Conservation (phyloP, 192 early-diverging fungal genomes). For the Gonapodya prolifera region DNA sequence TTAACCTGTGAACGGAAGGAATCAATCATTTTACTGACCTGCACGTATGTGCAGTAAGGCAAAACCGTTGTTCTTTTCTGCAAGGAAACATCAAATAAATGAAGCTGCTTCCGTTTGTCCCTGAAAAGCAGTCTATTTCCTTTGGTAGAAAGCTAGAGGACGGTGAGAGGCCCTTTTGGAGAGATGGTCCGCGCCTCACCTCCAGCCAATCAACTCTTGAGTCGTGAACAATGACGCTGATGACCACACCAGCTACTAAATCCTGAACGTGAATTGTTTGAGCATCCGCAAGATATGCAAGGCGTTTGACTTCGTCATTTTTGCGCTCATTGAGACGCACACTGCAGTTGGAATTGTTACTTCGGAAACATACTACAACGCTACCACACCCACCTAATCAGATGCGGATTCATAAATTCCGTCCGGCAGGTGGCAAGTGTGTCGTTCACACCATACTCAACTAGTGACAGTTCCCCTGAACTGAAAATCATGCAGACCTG, state of each 20-base stretch:
- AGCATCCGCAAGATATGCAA: slow-evolving; percentile 46
- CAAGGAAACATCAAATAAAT: slow-evolving; percentile 37
- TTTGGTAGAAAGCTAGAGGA: slow-evolving; percentile 39
- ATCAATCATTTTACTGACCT: slow-evolving; percentile 17
- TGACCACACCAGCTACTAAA: slow-evolving; percentile 22
- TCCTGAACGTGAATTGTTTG: slow-evolving; percentile 49
- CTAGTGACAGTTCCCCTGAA: slow-evolving; percentile 44
- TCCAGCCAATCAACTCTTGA: slow-evolving; percentile 49
- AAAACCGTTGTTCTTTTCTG: slow-evolving; percentile 36
- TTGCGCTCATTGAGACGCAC: slow-evolving; percentile 49
- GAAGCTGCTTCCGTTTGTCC: slow-evolving; percentile 42
- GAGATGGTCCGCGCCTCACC: slow-evolving; percentile 11
- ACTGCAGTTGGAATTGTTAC: slow-evolving; percentile 11
- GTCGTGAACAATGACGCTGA: slow-evolving; percentile 39
- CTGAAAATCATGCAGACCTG: slow-evolving; percentile 56
- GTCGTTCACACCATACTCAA: slow-evolving; percentile 57
- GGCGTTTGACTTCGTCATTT: slow-evolving; percentile 33
- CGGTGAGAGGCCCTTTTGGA: not conserved
- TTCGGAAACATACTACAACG: not conserved
- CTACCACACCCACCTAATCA: slow-evolving; percentile 25
- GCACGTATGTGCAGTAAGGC: slow-evolving; percentile 48
- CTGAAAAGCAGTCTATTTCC: slow-evolving; percentile 48
- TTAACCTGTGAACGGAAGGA: not conserved
- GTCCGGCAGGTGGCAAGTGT: slow-evolving; percentile 45
- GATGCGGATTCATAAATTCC: slow-evolving; percentile 51